Conservation (phyloP, 441 rosid genomes). For the Euphorbia corollata region DNA sequence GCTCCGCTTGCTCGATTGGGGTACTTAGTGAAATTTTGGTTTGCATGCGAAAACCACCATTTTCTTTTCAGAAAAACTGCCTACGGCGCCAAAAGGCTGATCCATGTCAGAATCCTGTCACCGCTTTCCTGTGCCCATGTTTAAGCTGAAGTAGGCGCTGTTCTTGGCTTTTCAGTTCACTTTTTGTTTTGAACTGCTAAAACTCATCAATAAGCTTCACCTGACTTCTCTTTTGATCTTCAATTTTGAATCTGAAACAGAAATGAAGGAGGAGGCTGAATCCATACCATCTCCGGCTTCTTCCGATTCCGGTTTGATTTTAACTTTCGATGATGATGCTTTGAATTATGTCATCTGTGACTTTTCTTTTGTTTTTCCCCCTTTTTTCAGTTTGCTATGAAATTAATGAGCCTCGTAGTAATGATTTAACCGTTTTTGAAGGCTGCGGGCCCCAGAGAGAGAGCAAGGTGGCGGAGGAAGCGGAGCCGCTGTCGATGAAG, state of each 20-base stretch:
- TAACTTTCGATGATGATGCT: neutral
- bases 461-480: constrained; percentile 2
- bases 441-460: constrained; percentile 20
- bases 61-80: constrained; percentile 14
- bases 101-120: constrained; percentile 30
- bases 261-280: neutral
- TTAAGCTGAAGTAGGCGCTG: neutral
- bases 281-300: neutral
- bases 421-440: neutral
- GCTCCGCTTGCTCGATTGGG: constrained; percentile 5
- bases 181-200: neutral
- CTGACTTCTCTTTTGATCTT: neutral
- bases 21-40: neutral
- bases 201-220: neutral
- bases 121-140: constrained; percentile 19
- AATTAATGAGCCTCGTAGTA: neutral
- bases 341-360: neutral
- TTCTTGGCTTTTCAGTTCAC: constrained; percentile 9
- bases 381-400: neutral
- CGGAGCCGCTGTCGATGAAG: constrained; percentile 28
- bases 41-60: constrained; percentile 12
- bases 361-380: neutral
- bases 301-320: neutral
- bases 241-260: neutral
- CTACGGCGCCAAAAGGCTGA: constrained; percentile 25